phyloP scores from a whole-genome alignment of 495 filamentous ascomycete genomes.

The Lophium mytilinum region DNA sequence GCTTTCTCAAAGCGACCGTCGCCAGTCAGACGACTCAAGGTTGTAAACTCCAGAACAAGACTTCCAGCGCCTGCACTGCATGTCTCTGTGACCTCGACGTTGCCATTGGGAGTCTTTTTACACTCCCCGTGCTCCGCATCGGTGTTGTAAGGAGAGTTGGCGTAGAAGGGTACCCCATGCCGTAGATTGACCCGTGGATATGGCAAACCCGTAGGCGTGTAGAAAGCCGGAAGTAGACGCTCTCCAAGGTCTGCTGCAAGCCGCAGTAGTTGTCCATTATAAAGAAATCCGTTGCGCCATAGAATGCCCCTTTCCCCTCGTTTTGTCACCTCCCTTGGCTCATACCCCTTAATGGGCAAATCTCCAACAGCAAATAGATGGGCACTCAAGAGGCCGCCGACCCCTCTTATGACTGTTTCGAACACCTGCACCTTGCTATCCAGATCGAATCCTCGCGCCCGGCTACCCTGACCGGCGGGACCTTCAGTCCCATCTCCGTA shows the following conservation, averaged over 20 bases:
- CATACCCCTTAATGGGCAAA: conserved; percentile 72
- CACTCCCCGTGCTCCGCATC: conserved; percentile 37
- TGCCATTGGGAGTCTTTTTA: conserved; percentile 30
- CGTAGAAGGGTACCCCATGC: conserved; percentile 83
- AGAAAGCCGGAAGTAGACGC: conserved; percentile 82
- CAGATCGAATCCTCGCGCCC: conserved; percentile 82
- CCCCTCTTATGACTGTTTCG: conserved; percentile 89
- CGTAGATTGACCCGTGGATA: conserved; percentile 93
- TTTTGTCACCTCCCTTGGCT: conserved; percentile 36
- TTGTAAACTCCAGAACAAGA: conserved; percentile 85
- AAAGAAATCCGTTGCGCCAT: conserved; percentile 73
- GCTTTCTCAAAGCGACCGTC: conserved; percentile 78
- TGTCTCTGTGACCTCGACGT: conserved; percentile 79
- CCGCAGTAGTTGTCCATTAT: conserved; percentile 81
- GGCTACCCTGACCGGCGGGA: conserved; percentile 58
- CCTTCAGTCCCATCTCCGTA: conserved; percentile 79
- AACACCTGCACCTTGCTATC: conserved; percentile 98
- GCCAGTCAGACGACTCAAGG: conserved; percentile 79
- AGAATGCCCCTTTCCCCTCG: conserved; percentile 47
- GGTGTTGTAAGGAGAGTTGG: conserved; percentile 63
- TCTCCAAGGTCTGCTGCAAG: conserved; percentile 76
- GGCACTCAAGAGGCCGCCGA: conserved; percentile 85
- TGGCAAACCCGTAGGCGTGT: conserved; percentile 80
- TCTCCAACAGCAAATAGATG: conserved; percentile 90
- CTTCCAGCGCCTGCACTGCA: conserved; percentile 95